Conservation (phyloP, 257 asterid genomes). For the Sherardia arvensis region DNA sequence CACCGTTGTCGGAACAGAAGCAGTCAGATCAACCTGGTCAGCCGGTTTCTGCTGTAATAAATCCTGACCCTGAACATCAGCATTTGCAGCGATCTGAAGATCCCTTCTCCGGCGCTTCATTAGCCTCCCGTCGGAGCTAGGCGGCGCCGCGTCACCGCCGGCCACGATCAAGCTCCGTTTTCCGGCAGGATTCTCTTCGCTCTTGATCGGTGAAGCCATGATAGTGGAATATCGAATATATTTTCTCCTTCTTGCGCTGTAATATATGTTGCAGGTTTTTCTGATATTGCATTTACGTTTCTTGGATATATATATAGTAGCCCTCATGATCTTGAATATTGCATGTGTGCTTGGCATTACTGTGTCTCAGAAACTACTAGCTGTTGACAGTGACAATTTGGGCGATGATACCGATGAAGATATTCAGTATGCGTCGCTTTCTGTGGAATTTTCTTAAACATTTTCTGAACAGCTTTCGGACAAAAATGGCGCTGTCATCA, state of each 20-base stretch:
- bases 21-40: conserved; percentile 13
- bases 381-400: conserved; percentile 12
- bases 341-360: conserved; percentile 17
- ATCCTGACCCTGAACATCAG: neutral
- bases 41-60: neutral
- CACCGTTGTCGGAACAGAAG: conserved; percentile 35
- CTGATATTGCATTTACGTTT: neutral
- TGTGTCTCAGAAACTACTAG: conserved; percentile 12
- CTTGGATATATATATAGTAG: neutral
- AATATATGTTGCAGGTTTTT: neutral
- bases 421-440: neutral
- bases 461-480: conserved; percentile 10
- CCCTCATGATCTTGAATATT: neutral
- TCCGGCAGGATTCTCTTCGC: conserved; percentile 27
- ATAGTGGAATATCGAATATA: conserved; percentile 9
- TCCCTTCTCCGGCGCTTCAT: conserved; percentile 49
- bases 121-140: conserved; percentile 6
- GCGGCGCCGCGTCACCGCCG: conserved; percentile 12
- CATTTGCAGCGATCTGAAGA: neutral
- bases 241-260: neutral
- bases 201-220: conserved; percentile 32
- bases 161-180: conserved; percentile 16
- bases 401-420: conserved; percentile 18
- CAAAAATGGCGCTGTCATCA: conserved; percentile 2
- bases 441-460: neutral